Percentiles rank a stretch among this genome's conserved stretches.
These are phyloP conservation scores for Leccinum sublutescens DNA, from an alignment of 768 basidiomycete genomes.

Conservation along the genomic window DNA sequence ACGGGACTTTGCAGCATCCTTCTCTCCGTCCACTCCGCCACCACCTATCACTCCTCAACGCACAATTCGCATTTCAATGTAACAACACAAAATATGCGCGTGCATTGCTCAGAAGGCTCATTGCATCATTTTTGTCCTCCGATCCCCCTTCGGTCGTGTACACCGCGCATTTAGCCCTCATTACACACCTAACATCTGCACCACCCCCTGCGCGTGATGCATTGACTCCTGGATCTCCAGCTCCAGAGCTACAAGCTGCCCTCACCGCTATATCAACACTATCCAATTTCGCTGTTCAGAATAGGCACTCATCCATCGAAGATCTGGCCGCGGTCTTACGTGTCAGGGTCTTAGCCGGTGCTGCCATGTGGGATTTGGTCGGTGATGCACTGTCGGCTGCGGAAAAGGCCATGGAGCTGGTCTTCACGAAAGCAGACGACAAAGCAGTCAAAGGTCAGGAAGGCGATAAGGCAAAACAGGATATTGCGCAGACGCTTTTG, in stretches of 20 bases:
- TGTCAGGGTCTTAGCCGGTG: conserved; percentile 53
- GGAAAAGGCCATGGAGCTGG: conserved; percentile 50
- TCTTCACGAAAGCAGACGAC: conserved; percentile 19
- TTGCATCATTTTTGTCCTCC: conserved; percentile 42
- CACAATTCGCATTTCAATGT: conserved; percentile 47
- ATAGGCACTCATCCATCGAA: conserved; percentile 42
- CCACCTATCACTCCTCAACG: conserved; percentile 59
- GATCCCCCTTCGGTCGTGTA: conserved; percentile 57
- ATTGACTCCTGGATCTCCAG: conserved; percentile 5
- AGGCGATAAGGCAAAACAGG: conserved; percentile 13
- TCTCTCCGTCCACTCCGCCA: conserved; percentile 59
- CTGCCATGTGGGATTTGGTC: conserved; percentile 54
- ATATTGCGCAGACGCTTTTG: conserved; percentile 13
- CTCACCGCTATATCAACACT: conserved; percentile 36
- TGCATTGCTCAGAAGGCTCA: conserved; percentile 53
- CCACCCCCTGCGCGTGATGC: conserved; percentile 5
- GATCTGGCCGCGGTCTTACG: conserved; percentile 56
- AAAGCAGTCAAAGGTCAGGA: conserved; percentile 1
- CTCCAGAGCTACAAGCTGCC: conserved; percentile 30
- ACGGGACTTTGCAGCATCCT: conserved; percentile 48
- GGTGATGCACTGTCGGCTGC: conserved; percentile 44
- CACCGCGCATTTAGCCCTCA: conserved; percentile 52
- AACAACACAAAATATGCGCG: conserved; percentile 60
- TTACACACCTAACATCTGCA: conserved; percentile 40
- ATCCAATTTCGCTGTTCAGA: conserved; percentile 28